Evolutionary conservation across 106 monocot species (phyloP).

Genomic region (Dioscorea zingiberensis): DNA sequence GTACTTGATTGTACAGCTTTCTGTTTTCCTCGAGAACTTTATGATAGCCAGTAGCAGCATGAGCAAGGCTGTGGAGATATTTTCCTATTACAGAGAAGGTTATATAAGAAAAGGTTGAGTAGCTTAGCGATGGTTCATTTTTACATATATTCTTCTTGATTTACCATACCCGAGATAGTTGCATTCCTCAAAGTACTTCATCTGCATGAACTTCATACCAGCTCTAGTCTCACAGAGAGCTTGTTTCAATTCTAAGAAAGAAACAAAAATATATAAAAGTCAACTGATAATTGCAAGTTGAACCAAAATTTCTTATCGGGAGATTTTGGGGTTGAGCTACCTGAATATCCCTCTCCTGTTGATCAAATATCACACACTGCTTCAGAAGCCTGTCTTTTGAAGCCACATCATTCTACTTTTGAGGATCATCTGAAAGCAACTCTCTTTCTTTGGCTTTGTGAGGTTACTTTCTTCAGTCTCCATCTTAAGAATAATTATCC

Average conservation of each 20-base stretch:
- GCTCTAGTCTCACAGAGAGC: slow-evolving; percentile 36
- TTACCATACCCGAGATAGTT: slow-evolving; percentile 50
- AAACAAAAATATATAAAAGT: not conserved
- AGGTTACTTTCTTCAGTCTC: slow-evolving; percentile 29
- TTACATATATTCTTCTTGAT: not conserved
- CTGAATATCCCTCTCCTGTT: slow-evolving; percentile 67
- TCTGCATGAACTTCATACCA: slow-evolving; percentile 54
- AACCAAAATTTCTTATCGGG: not conserved
- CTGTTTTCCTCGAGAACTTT: slow-evolving; percentile 91
- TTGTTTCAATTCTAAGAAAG: slow-evolving; percentile 57
- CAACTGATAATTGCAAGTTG: too few species aligned
- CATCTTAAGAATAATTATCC: slow-evolving; percentile 3
- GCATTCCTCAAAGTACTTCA: slow-evolving; percentile 51
- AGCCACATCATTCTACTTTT: slow-evolving; percentile 16
- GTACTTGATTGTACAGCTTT: slow-evolving; percentile 87
- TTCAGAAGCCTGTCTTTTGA: slow-evolving; percentile 28
- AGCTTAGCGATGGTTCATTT: not conserved
- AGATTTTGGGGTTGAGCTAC: slow-evolving; percentile 19
- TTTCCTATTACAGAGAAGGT: slow-evolving; percentile 28
- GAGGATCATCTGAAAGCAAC: not conserved
- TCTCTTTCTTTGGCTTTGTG: slow-evolving; percentile 26
- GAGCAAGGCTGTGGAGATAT: slow-evolving; percentile 41
- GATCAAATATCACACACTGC: slow-evolving; percentile 35
- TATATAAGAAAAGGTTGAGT: not conserved
- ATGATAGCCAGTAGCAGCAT: slow-evolving; percentile 78